These are phyloP conservation scores for Cyclaneusma minus DNA, from an alignment of 2,329 filamentous ascomycete genomes.

Conservation along the genomic window DNA sequence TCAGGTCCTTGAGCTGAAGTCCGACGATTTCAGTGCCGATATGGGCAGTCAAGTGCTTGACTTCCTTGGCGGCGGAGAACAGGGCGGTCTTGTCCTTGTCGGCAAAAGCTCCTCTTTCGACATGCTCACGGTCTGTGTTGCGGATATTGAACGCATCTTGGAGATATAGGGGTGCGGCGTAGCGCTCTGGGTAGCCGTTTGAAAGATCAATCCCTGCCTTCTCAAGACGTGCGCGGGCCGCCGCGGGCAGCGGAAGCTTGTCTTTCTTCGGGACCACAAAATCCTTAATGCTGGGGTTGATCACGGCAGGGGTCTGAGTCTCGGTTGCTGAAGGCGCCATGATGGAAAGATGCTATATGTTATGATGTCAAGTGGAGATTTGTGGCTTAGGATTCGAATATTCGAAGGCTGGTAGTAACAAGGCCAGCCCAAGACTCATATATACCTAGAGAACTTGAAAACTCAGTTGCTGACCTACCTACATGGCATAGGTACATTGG, in stretches of 20 bases:
- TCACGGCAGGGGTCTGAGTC: conserved; percentile 32
- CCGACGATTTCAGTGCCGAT: conserved; percentile 27
- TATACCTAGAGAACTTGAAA: no score
- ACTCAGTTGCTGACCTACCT: no score
- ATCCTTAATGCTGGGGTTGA: conserved; percentile 47
- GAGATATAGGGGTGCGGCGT: conserved; percentile 48
- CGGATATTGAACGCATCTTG: conserved; percentile 56
- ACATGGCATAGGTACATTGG: no score
- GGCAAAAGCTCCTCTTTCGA: conserved; percentile 48
- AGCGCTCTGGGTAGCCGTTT: conserved; percentile 56
- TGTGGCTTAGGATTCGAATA: no score
- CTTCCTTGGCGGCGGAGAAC: conserved; percentile 43
- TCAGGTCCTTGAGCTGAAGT: conserved; percentile 23
- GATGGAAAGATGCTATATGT: conserved; percentile 5
- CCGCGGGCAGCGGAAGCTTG: conserved; percentile 41
- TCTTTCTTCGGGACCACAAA: conserved; percentile 47
- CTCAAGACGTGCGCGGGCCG: conserved; percentile 40
- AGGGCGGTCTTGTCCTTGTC: conserved; percentile 47
- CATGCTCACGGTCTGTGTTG: conserved; percentile 34
- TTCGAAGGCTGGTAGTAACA: no score
- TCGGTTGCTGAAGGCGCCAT: conserved; percentile 27
- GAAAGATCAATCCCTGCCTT: conserved; percentile 57
- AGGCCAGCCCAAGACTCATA: no score
- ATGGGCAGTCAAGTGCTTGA: conserved; percentile 34
- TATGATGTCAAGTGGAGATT: no score